Percentiles rank a stretch among this genome's conserved stretches.
Evolutionary conservation across 2,329 filamentous ascomycete genomes (phyloP).

Genomic region (Leptographium galeiforme): DNA sequence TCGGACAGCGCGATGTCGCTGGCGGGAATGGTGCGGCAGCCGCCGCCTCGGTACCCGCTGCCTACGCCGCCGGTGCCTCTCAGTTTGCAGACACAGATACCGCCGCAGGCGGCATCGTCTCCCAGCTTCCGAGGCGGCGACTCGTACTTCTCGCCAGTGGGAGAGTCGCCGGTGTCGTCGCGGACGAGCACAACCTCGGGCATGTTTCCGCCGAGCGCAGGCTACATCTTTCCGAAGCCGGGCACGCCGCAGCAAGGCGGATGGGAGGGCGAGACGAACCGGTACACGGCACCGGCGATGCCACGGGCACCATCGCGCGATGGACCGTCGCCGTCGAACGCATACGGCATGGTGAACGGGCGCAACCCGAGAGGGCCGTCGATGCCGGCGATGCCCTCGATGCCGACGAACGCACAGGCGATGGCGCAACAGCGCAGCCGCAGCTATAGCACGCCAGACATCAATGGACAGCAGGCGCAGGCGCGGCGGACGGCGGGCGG

Average conservation of each 20-base stretch:
- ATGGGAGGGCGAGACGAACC: slow-evolving; percentile 53
- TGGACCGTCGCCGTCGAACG: slow-evolving; percentile 49
- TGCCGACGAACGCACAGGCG: slow-evolving; percentile 31
- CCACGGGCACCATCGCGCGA: slow-evolving; percentile 70
- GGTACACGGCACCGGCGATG: slow-evolving; percentile 82
- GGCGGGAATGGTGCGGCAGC: slow-evolving; percentile 41
- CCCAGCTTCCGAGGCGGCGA: slow-evolving; percentile 52
- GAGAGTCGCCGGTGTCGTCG: slow-evolving; percentile 65
- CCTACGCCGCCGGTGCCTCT: slow-evolving; percentile 44
- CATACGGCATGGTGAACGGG: slow-evolving; percentile 42
- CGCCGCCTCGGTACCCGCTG: slow-evolving; percentile 60
- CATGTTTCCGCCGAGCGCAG: slow-evolving; percentile 44
- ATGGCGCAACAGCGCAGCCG: slow-evolving; percentile 57
- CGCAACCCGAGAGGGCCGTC: slow-evolving; percentile 65
- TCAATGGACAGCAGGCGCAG: slow-evolving; percentile 49
- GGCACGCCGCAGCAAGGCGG: slow-evolving; percentile 49
- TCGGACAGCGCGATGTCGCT: slow-evolving; percentile 52
- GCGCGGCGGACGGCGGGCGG: slow-evolving; percentile 42
- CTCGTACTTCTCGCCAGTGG: slow-evolving; percentile 86
- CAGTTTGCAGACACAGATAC: slow-evolving; percentile 51
- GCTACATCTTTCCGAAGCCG: slow-evolving; percentile 61
- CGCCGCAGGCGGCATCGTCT: slow-evolving; percentile 29
- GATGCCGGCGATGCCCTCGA: slow-evolving; percentile 49
- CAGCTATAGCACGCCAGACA: slow-evolving; percentile 92
- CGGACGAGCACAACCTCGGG: slow-evolving; percentile 63